These are phyloP conservation scores for Xylaria polymorpha DNA, from an alignment of 2,329 filamentous ascomycete species.

Conservation along the genomic window DNA sequence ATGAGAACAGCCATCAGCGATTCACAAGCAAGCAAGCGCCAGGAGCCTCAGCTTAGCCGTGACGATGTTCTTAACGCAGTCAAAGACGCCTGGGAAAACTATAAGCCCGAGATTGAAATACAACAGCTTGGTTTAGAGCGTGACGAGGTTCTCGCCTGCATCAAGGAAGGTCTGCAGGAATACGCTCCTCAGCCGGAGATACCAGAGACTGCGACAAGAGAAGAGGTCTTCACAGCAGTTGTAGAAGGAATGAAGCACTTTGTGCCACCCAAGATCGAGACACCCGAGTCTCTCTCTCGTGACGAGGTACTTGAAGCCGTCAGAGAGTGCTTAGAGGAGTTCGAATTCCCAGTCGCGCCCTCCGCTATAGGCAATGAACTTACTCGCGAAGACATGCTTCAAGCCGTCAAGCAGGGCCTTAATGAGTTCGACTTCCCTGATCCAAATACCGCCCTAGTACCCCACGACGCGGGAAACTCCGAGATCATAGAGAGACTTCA, in stretches of 20 bases:
- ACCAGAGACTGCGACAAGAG: constrained; percentile 74
- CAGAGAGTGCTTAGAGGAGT: constrained; percentile 85
- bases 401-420: constrained; percentile 72
- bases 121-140: constrained; percentile 91
- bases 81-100: constrained; percentile 90
- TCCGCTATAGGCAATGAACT: constrained; percentile 66
- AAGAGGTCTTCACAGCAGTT: constrained; percentile 87
- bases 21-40: constrained; percentile 62
- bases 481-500: constrained; percentile 68
- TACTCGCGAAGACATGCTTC: constrained; percentile 70
- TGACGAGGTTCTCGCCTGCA: constrained; percentile 87
- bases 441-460: constrained; percentile 54
- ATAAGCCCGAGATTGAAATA: constrained; percentile 92
- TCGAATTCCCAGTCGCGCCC: constrained; percentile 76
- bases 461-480: constrained; percentile 56
- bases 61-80: constrained; percentile 90
- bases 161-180: constrained; percentile 85
- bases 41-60: constrained; percentile 68
- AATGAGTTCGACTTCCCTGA: constrained; percentile 53
- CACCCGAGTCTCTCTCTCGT: constrained; percentile 75
- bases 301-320: constrained; percentile 88
- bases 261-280: constrained; percentile 75
- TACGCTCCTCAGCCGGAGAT: constrained; percentile 69
- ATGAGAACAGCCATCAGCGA: constrained; percentile 80
- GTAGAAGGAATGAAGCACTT: constrained; percentile 88